Conservation (phyloP, 768 basidiomycete genomes). For the Rhodosporidiobolus sp. region DNA sequence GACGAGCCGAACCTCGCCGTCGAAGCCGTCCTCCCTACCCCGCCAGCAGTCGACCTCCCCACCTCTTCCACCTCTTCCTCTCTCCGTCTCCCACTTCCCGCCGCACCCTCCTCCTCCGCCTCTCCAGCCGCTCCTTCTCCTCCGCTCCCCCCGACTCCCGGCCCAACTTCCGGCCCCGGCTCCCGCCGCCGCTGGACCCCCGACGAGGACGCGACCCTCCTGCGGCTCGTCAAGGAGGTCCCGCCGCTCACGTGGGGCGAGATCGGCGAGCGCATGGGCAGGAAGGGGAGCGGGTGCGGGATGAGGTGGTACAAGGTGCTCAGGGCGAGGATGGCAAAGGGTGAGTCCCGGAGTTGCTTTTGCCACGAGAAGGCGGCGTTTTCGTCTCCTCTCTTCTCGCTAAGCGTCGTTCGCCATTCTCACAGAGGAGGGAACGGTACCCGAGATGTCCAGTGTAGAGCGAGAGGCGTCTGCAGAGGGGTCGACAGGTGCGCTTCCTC, state of each 20-base stretch:
- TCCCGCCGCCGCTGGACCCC: conserved; percentile 22
- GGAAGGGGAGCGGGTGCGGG: conserved; percentile 23
- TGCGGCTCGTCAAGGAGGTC: conserved; percentile 14
- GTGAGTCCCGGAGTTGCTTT: neutral
- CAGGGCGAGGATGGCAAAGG: conserved; percentile 9
- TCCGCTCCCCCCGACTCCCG: neutral
- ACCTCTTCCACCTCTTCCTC: too few species aligned
- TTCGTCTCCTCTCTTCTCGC: too few species aligned
- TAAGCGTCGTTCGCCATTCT: too few species aligned
- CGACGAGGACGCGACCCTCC: conserved; percentile 8
- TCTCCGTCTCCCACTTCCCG: too few species aligned
- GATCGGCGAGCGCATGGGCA: conserved; percentile 24
- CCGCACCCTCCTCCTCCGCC: neutral
- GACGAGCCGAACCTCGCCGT: too few species aligned
- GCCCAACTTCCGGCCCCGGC: neutral
- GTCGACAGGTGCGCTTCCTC: too few species aligned
- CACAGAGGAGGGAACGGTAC: too few species aligned
- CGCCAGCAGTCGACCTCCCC: too few species aligned
- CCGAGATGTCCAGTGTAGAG: too few species aligned
- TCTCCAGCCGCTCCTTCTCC: neutral
- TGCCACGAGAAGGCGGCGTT: neutral
- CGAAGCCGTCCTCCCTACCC: too few species aligned
- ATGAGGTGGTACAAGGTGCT: conserved; percentile 37
- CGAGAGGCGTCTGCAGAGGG: too few species aligned
- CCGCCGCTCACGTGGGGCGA: conserved; percentile 33